A percentile compares a stretch with the other conserved stretches of the same genome.
Conservation (phyloP, 164 flowering plant species). For the Platanus orientalis region DNA sequence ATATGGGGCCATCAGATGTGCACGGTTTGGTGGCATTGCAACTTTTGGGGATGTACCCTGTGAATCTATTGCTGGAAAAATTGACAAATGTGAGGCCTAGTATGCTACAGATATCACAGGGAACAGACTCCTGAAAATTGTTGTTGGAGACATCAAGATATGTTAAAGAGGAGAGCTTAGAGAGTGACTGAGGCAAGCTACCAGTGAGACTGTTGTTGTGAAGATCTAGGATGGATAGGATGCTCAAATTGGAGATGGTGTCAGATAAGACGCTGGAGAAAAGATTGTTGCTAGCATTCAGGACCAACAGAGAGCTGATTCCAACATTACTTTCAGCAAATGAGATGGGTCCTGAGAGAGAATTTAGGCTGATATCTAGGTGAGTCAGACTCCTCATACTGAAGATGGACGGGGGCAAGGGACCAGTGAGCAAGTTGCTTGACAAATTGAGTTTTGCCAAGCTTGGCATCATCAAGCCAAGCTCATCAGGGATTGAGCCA, state of each 20-base stretch:
- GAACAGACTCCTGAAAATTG: constrained; percentile 33
- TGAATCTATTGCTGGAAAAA: constrained; percentile 44
- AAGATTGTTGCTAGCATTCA: constrained; percentile 54
- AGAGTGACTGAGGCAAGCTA: constrained; percentile 36
- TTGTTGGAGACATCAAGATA: constrained; percentile 58
- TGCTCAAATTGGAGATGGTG: constrained; percentile 33
- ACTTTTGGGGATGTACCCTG: constrained; percentile 34
- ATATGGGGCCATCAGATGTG: constrained; percentile 3
- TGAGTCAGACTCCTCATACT: constrained; percentile 35
- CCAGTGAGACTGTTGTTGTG: constrained; percentile 52
- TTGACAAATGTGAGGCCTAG: constrained; percentile 36
- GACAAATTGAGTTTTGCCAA: constrained; percentile 50
- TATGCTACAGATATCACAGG: constrained; percentile 44
- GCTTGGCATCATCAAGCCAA: constrained; percentile 35
- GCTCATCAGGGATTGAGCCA: constrained; percentile 40
- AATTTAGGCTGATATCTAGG: constrained; percentile 49
- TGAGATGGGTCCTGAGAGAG: constrained; percentile 37
- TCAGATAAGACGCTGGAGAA: constrained; percentile 37
- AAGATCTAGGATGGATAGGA: constrained; percentile 49
- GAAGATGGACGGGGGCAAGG: constrained; percentile 39
- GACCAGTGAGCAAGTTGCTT: constrained; percentile 35
- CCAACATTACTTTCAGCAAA: constrained; percentile 11
- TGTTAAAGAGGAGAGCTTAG: constrained; percentile 37
- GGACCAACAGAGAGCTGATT: constrained; percentile 35
- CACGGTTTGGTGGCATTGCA: constrained; percentile 30